phyloP scores from a whole-genome alignment of 2,329 filamentous ascomycete genomes.

The Knoxdaviesia proteae region DNA sequence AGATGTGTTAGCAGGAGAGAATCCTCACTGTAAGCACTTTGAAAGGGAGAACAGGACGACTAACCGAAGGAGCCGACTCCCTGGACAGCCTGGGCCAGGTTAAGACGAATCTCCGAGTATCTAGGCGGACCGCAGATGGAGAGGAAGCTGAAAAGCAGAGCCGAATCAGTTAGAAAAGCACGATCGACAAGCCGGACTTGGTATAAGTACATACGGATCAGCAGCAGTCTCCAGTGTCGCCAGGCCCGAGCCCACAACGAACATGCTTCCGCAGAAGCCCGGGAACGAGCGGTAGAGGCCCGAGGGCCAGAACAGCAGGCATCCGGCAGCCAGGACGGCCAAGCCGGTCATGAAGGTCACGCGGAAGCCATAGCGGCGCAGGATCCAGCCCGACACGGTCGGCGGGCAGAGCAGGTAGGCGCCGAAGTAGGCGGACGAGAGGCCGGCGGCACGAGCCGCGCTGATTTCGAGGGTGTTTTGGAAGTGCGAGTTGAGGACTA shows the following conservation, averaged over 20 bases:
- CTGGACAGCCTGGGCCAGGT: slow-evolving; percentile 55
- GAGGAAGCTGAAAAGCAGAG: slow-evolving; percentile 4
- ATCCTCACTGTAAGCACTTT: too few species aligned
- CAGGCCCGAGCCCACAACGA: slow-evolving; percentile 54
- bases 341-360: slow-evolving; percentile 50
- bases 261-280: slow-evolving; percentile 53
- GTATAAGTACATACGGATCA: slow-evolving; percentile 34
- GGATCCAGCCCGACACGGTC: slow-evolving; percentile 25
- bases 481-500: slow-evolving; percentile 28
- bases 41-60: too few species aligned
- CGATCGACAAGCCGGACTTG: not conserved
- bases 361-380: slow-evolving; percentile 44
- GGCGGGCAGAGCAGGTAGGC: slow-evolving; percentile 18
- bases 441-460: slow-evolving; percentile 21
- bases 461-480: slow-evolving; percentile 22
- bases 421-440: slow-evolving; percentile 31
- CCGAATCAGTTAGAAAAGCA: not conserved
- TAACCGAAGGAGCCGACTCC: slow-evolving; percentile 45
- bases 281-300: slow-evolving; percentile 43
- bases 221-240: slow-evolving; percentile 59
- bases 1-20: slow-evolving; percentile 17
- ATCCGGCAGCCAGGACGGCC: slow-evolving; percentile 41
- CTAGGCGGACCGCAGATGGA: slow-evolving; percentile 35
- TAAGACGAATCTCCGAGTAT: slow-evolving; percentile 54
- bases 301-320: slow-evolving; percentile 30